phyloP scores from a whole-genome alignment of 1,284 basidiomycete species.

The Puccinia brachypodii region DNA sequence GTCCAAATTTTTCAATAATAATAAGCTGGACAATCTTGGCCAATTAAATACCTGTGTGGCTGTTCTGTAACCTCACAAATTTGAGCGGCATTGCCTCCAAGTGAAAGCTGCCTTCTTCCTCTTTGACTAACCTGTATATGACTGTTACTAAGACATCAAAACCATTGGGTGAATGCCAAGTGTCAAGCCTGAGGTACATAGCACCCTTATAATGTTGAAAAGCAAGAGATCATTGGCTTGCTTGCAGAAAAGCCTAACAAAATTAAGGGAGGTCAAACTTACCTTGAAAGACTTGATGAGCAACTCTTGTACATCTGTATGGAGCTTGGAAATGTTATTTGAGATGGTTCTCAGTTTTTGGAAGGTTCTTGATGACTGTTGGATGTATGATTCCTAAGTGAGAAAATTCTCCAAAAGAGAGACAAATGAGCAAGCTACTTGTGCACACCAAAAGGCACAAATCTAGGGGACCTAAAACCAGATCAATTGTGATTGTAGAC shows the following conservation, averaged over 20 bases:
- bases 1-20: too few relatives aligned
- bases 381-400: neutral
- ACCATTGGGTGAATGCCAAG: slow-evolving; percentile 2
- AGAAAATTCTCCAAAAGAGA: neutral
- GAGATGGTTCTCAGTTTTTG: neutral
- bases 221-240: neutral
- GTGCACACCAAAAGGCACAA: neutral
- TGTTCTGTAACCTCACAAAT: neutral
- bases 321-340: neutral
- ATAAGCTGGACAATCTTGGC: neutral
- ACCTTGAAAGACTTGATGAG: neutral
- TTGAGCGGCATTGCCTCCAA: neutral
- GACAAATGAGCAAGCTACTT: neutral
- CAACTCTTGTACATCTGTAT: neutral
- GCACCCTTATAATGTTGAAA: neutral
- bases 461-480: slow-evolving; percentile 1
- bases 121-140: neutral
- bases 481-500: too few relatives aligned
- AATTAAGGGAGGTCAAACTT: neutral
- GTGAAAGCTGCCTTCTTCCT: neutral
- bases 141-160: neutral
- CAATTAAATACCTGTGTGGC: neutral
- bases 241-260: neutral
- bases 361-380: neutral
- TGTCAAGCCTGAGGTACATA: neutral